Evolutionary conservation across 2,329 filamentous ascomycete species (phyloP).

Genomic region (Dothideomycetes sp.): DNA sequence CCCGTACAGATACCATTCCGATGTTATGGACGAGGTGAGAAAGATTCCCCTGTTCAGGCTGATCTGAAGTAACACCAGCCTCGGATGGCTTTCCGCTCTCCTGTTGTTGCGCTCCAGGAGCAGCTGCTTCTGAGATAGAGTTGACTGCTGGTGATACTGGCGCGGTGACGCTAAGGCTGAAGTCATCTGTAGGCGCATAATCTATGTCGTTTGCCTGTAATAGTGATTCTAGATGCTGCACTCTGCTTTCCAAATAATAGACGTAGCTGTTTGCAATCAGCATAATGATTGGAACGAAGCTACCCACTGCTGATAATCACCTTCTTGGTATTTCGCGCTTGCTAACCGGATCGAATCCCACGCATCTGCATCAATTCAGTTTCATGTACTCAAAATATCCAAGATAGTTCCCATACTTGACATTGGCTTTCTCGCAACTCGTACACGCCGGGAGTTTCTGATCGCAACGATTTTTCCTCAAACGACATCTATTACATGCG

Average conservation of each 20-base stretch:
- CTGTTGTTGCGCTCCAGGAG: not conserved
- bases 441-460: constrained; percentile 85
- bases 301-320: constrained; percentile 23
- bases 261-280: constrained; percentile 58
- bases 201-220: constrained; percentile 60
- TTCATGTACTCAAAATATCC: too few relatives aligned
- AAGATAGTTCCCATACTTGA: constrained; percentile 51
- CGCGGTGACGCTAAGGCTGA: constrained; percentile 36
- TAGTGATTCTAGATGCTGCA: constrained; percentile 72
- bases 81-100: not conserved
- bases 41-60: constrained; percentile 51
- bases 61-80: constrained; percentile 29
- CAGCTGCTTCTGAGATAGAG: not conserved
- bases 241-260: constrained; percentile 82
- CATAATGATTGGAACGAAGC: not conserved
- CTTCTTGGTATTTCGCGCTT: constrained; percentile 88
- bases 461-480: constrained; percentile 92
- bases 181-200: constrained; percentile 60
- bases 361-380: constrained; percentile 43
- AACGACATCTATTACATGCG: constrained; percentile 84
- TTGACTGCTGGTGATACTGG: not conserved
- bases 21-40: constrained; percentile 61
- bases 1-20: constrained; percentile 68
- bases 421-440: constrained; percentile 84
- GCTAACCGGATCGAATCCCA: constrained; percentile 92